Percentiles rank a stretch among this genome's conserved stretches.
phyloP scores from a whole-genome alignment of 2,329 filamentous ascomycete species.

The Westerdykella sp. region DNA sequence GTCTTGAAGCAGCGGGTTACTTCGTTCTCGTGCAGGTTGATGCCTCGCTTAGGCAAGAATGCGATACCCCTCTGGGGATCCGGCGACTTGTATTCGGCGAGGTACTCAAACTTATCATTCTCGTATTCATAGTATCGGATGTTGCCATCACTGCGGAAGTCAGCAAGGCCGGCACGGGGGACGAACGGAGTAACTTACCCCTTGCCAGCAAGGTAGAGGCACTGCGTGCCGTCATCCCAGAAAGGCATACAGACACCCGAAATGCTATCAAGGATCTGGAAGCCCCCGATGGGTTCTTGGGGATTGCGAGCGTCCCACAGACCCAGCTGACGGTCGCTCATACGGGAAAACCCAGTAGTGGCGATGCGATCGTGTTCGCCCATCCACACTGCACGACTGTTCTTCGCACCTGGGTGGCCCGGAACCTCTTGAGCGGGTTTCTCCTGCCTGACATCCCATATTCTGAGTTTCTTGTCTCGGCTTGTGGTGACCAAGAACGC shows the following conservation, averaged over 20 bases:
- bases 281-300: constrained; percentile 77
- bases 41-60: constrained; percentile 83
- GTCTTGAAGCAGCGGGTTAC: constrained; percentile 96
- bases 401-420: constrained; percentile 91
- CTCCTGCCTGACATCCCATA: constrained; percentile 97
- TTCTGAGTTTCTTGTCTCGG: constrained; percentile 93
- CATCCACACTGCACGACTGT: constrained; percentile 94
- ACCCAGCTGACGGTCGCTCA: constrained; percentile 95
- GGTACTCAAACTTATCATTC: constrained; percentile 96
- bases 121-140: constrained; percentile 98
- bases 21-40: constrained; percentile 90
- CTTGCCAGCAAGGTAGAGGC: constrained; percentile 93
- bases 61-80: constrained; percentile 93
- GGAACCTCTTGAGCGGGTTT: constrained; percentile 74
- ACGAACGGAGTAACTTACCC: constrained; percentile 51
- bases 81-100: constrained; percentile 94
- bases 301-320: constrained; percentile 87
- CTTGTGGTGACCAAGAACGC: constrained; percentile 85
- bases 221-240: constrained; percentile 97
- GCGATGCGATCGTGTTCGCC: constrained; percentile 94
- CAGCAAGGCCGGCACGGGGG: constrained; percentile 2
- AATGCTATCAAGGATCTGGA: constrained; percentile 86
- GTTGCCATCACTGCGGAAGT: constrained; percentile 71
- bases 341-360: constrained; percentile 94
- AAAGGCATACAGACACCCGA: constrained; percentile 99